Evolutionary conservation across 2,329 filamentous ascomycete genomes (phyloP).

Genomic region (Metarhizium rileyi): DNA sequence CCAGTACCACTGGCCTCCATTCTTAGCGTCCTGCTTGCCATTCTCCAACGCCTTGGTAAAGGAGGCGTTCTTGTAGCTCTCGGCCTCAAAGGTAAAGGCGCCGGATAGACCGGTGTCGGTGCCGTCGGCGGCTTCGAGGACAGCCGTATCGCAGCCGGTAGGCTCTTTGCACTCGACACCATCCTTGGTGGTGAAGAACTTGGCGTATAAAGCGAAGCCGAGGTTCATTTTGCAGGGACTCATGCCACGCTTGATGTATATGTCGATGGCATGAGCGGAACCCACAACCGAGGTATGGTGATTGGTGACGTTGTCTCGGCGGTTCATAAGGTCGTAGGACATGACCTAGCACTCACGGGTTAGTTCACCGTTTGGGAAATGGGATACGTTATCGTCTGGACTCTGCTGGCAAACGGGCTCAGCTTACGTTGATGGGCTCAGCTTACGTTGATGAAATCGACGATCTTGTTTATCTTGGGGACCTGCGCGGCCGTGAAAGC

Average conservation of each 20-base stretch:
- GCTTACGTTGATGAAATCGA: conserved; percentile 54
- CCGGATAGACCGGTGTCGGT: conserved; percentile 44
- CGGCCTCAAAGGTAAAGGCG: conserved; percentile 28
- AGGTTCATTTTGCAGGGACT: conserved; percentile 48
- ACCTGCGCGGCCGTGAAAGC: conserved; percentile 50
- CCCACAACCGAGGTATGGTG: conserved; percentile 53
- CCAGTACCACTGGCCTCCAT: conserved; percentile 47
- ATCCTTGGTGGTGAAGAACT: conserved; percentile 46
- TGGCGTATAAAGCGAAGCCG: conserved; percentile 60
- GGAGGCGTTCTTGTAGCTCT: conserved; percentile 18
- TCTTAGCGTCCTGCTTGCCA: conserved; percentile 32
- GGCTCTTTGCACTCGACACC: conserved; percentile 34
- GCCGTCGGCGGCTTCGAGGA: conserved; percentile 51
- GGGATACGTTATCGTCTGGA: no score
- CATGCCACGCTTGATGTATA: conserved; percentile 49
- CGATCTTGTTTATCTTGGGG: conserved; percentile 45
- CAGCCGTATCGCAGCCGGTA: conserved; percentile 48
- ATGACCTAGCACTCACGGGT: conserved; percentile 38
- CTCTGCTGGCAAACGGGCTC: neutral
- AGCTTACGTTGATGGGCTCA: neutral
- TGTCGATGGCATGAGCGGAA: conserved; percentile 44
- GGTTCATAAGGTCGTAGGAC: conserved; percentile 66
- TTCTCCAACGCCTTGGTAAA: conserved; percentile 33
- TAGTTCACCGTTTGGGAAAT: neutral
- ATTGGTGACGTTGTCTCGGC: conserved; percentile 53